These are phyloP conservation scores for Clitocybe nebularis DNA, from an alignment of 1,284 basidiomycete species.

Conservation along the genomic window DNA sequence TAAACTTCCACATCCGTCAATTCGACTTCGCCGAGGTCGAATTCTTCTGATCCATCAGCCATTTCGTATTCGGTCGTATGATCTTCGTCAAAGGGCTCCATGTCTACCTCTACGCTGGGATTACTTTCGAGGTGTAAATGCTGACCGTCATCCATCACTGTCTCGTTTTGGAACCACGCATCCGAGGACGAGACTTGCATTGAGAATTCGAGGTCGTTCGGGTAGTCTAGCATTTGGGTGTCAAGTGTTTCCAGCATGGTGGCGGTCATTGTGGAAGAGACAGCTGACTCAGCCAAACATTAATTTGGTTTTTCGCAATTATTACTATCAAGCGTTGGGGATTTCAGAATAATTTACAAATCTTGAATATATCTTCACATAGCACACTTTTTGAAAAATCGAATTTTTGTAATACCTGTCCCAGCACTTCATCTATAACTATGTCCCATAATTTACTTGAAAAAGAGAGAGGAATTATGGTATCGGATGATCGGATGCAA, in stretches of 20 bases:
- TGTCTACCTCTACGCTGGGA: slow-evolving; percentile 62
- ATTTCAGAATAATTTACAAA: too few species aligned
- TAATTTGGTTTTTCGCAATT: too few species aligned
- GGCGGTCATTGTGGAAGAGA: slow-evolving; percentile 27
- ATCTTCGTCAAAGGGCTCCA: slow-evolving; percentile 54
- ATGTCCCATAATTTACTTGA: too few species aligned
- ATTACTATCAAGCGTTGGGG: too few species aligned
- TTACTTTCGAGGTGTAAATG: slow-evolving; percentile 23
- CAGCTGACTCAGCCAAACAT: neutral
- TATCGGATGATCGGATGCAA: too few species aligned
- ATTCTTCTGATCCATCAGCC: slow-evolving; percentile 46
- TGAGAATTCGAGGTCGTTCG: slow-evolving; percentile 56
- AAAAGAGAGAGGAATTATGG: too few species aligned
- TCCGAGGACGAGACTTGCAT: slow-evolving; percentile 55
- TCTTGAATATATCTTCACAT: too few species aligned
- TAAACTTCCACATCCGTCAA: slow-evolving; percentile 58
- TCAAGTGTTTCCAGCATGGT: slow-evolving; percentile 54
- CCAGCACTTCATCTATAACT: too few species aligned
- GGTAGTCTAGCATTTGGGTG: slow-evolving; percentile 66
- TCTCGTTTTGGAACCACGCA: slow-evolving; percentile 53
- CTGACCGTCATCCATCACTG: slow-evolving; percentile 61
- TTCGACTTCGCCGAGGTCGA: slow-evolving; percentile 29
- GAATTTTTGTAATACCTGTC: too few species aligned
- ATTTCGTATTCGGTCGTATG: slow-evolving; percentile 68
- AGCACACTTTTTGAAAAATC: neutral